These are phyloP conservation scores for Phytophthora multivora DNA, from an alignment of 352 stramenopile species.

Conservation along the genomic window DNA sequence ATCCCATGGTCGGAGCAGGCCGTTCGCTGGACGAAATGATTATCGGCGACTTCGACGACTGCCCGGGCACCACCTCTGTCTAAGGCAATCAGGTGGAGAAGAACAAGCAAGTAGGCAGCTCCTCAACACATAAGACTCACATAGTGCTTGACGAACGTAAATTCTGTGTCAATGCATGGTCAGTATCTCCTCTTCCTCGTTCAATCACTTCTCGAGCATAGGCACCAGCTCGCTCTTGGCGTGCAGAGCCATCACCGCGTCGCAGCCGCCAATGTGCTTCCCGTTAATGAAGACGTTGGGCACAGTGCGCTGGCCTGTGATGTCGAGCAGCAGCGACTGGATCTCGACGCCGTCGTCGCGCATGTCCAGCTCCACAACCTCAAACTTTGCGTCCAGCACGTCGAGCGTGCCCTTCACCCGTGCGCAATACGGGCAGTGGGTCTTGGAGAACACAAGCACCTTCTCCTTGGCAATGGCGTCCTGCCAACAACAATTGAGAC, in stretches of 20 bases:
- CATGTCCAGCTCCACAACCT: slow-evolving; percentile 77
- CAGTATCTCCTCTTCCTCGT: not conserved
- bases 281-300: slow-evolving; percentile 99
- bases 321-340: slow-evolving; percentile 87
- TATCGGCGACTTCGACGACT: slow-evolving; percentile 95
- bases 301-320: slow-evolving; percentile 96
- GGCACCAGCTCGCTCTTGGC: slow-evolving; percentile 56
- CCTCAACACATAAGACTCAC: slow-evolving; percentile 14
- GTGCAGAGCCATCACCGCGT: slow-evolving; percentile 69
- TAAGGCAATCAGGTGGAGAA: slow-evolving; percentile 44
- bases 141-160: slow-evolving; percentile 24
- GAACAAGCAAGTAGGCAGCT: slow-evolving; percentile 22
- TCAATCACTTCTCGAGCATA: slow-evolving; percentile 53
- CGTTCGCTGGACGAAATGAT: slow-evolving; percentile 95
- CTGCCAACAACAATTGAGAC: slow-evolving; percentile 23
- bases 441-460: slow-evolving; percentile 96
- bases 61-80: slow-evolving; percentile 89
- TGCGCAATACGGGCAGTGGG: slow-evolving; percentile 93
- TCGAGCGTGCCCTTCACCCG: slow-evolving; percentile 91
- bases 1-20: slow-evolving; percentile 94
- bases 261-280: slow-evolving; percentile 95
- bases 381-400: slow-evolving; percentile 64
- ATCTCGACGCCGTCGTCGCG: slow-evolving; percentile 89
- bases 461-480: slow-evolving; percentile 66
- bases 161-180: slow-evolving; percentile 24